Evolutionary conservation across 495 filamentous ascomycete genomes (phyloP), one percentile per base, ranked within the genome.

Genomic region (Xylaria flabelliformis): DNA sequence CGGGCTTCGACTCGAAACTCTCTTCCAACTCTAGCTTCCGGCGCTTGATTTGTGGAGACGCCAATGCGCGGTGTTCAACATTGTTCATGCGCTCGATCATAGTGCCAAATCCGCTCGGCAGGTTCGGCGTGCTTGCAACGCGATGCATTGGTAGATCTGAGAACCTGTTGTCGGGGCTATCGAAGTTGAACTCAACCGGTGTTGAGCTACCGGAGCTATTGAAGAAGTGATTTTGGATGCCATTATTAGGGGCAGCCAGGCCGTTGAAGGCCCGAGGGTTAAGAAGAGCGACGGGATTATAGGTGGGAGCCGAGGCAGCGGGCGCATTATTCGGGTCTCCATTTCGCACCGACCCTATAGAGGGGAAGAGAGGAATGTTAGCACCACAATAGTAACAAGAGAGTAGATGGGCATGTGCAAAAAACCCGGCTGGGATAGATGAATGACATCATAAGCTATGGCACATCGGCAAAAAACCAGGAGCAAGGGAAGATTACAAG

Each of bases 31-130:
- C 84, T 24, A 85, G 81, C 77, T 91, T 95, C 51, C 90, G 80
- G 61, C 88, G 89, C 79, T 94, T 96, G 15, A 77, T 68, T 67
- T 87, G 83, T 0, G 91, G 90, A 1, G 91, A 89, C 12, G 85
- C 83, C 39, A 85, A 83, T 36, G 82, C 81, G 3, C 94, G 90
- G 17, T 89, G 82, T 68, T 90, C 86, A 21, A 95, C 90, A 66
- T 89, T 90, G 75, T 95, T 91, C 74, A 94, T 81, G 41, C 87
- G 84, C 77, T 95, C 93, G 70, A 96, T 83, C 77, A 86, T 83
- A 26, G 77, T 66, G 24, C 79, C 79, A 71, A 87, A 84, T 42
- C 84, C 85, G 70, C 74, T 78, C 36, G 74, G 71, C 59, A 73
- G 64, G 36, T 8, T 70, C 46, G 15, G 1, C 4, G 39, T 32